phyloP scores from a whole-genome alignment of 2,329 filamentous ascomycete genomes.

The Oidium heveae region DNA sequence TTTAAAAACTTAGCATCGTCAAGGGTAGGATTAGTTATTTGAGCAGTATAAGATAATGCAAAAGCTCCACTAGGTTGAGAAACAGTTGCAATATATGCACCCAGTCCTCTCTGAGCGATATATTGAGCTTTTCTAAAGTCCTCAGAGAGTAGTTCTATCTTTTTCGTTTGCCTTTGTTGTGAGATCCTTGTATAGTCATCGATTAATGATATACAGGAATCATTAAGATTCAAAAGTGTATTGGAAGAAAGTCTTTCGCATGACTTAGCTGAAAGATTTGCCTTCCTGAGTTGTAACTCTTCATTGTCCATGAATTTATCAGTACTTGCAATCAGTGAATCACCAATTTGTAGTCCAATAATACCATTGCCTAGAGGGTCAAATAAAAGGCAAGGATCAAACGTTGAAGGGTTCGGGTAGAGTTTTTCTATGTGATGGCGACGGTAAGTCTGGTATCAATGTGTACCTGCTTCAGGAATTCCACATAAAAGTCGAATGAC shows the following conservation, averaged over 20 bases:
- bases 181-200: neutral
- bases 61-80: conserved; percentile 2
- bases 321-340: conserved; percentile 1
- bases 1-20: neutral
- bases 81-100: conserved; percentile 1
- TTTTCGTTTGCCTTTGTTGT: neutral
- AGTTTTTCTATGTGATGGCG: conserved; percentile 1
- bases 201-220: neutral
- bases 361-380: neutral
- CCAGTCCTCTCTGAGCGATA: neutral
- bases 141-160: neutral
- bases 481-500: neutral
- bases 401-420: neutral
- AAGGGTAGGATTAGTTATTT: neutral
- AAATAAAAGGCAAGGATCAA: conserved; percentile 1
- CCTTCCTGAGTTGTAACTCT: neutral
- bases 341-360: conserved; percentile 1
- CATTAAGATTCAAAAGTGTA: neutral
- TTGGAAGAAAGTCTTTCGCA: neutral
- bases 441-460: neutral
- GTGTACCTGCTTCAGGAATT: neutral
- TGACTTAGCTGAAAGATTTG: neutral
- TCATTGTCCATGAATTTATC: neutral
- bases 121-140: neutral
- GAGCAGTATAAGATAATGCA: conserved; percentile 2